These are phyloP conservation scores for Syzygium malaccense DNA, from an alignment of 441 rosid genomes.

Conservation along the genomic window DNA sequence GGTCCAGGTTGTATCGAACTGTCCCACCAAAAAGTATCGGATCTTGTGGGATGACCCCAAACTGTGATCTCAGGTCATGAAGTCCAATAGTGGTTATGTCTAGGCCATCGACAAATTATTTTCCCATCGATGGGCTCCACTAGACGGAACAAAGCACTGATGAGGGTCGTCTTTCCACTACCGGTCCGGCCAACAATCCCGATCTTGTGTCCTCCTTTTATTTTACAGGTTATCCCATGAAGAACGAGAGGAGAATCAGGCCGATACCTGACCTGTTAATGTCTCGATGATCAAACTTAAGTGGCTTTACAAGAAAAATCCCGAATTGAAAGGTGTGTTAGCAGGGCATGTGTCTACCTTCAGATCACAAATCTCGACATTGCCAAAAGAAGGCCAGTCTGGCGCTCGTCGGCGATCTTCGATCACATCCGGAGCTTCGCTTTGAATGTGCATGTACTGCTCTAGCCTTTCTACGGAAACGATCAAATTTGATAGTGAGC, in stretches of 20 bases:
- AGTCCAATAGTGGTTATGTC: constrained; percentile 21
- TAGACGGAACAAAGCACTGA: constrained; percentile 24
- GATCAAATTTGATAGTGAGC: constrained; percentile 8
- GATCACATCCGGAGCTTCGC: constrained; percentile 19
- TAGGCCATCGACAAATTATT: constrained; percentile 24
- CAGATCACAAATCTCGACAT: constrained; percentile 16
- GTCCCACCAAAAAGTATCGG: constrained; percentile 31
- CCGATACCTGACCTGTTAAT: constrained; percentile 19
- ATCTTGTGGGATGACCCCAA: constrained; percentile 31
- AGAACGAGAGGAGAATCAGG: constrained; percentile 23
- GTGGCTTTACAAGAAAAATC: not conserved
- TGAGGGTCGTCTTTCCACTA: constrained; percentile 25
- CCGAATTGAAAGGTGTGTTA: not conserved
- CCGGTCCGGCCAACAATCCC: constrained; percentile 35
- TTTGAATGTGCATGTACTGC: constrained; percentile 30
- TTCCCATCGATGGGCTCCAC: constrained; percentile 27
- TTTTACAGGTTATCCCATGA: constrained; percentile 26
- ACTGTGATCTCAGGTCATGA: constrained; percentile 18
- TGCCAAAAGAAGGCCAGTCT: constrained; percentile 22
- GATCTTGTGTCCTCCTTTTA: constrained; percentile 23
- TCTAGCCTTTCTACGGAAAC: constrained; percentile 28
- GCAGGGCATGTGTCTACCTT: constrained; percentile 2
- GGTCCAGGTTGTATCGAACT: constrained; percentile 25
- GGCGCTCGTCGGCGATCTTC: constrained; percentile 2
- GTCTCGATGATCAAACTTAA: not conserved